Conservation (phyloP, 2,329 filamentous ascomycete genomes). For the Cercospora zeae-maydis region DNA sequence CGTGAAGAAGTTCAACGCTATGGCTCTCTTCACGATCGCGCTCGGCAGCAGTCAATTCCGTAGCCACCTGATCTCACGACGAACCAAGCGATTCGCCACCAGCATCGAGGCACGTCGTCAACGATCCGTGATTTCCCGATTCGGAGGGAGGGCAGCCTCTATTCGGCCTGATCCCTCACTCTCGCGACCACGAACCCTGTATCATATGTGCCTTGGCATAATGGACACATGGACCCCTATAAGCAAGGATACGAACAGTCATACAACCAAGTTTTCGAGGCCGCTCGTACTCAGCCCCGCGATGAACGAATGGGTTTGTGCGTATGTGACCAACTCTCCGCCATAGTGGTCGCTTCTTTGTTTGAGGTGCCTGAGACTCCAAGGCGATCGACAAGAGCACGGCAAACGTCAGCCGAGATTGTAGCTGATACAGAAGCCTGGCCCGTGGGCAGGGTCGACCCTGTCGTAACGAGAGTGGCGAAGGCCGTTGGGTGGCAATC, state of each 20-base stretch:
- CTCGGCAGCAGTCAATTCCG: neutral
- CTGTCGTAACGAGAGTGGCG: too few species aligned
- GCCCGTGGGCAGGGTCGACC: neutral
- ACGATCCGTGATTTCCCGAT: neutral
- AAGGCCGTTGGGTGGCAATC: neutral
- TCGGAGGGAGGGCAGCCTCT: neutral
- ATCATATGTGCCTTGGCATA: neutral
- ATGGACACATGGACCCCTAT: neutral
- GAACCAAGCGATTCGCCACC: neutral
- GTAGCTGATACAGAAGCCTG: neutral
- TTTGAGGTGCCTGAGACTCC: neutral
- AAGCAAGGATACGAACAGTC: neutral
- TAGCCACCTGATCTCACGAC: neutral
- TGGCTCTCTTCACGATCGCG: neutral
- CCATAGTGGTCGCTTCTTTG: neutral
- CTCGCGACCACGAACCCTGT: neutral
- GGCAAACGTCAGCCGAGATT: neutral
- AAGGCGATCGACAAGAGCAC: neutral
- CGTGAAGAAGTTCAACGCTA: neutral
- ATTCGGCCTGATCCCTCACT: neutral
- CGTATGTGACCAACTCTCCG: neutral
- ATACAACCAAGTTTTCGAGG: neutral
- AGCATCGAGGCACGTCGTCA: neutral
- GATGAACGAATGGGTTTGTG: neutral
- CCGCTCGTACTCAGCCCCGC: neutral